Conservation (phyloP, 2,329 filamentous ascomycete species). For the Stromatinia cepivora region DNA sequence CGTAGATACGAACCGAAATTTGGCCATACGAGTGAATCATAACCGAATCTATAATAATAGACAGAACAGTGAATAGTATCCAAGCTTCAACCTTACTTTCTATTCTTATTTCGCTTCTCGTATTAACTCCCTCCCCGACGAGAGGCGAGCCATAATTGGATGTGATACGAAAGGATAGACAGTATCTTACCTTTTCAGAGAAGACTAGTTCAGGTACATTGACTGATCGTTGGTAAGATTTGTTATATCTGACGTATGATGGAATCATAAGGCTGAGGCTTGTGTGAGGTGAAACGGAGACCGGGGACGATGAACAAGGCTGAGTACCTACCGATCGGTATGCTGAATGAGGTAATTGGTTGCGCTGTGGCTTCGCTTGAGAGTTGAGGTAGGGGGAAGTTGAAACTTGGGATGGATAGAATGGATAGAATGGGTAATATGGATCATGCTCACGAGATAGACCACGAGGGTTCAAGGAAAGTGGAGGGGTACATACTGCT, state of each 20-base stretch:
- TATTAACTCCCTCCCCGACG: background rate
- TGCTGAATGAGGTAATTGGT: background rate
- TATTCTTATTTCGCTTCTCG: background rate
- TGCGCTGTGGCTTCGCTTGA: constrained; percentile 13
- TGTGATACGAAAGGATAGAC: background rate
- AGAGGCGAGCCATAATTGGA: background rate
- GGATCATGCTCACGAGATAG: background rate
- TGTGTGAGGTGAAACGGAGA: constrained; percentile 3
- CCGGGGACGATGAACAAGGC: background rate
- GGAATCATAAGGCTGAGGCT: background rate
- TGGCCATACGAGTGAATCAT: background rate
- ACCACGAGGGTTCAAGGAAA: constrained; percentile 9
- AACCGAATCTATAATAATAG: background rate
- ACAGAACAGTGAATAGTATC: background rate
- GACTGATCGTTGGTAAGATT: background rate
- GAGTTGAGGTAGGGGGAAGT: background rate
- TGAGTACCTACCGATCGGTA: background rate
- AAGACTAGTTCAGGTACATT: background rate
- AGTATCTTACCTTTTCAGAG: too few species aligned
- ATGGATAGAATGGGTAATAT: background rate
- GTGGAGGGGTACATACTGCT: background rate
- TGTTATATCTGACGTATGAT: background rate
- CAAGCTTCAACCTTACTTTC: background rate
- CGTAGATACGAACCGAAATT: background rate
- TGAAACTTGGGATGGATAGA: background rate